A percentile compares a stretch with the other conserved stretches of the same genome.
phyloP scores from a whole-genome alignment of 495 filamentous ascomycete genomes.

The Aspergillus cavernicola region DNA sequence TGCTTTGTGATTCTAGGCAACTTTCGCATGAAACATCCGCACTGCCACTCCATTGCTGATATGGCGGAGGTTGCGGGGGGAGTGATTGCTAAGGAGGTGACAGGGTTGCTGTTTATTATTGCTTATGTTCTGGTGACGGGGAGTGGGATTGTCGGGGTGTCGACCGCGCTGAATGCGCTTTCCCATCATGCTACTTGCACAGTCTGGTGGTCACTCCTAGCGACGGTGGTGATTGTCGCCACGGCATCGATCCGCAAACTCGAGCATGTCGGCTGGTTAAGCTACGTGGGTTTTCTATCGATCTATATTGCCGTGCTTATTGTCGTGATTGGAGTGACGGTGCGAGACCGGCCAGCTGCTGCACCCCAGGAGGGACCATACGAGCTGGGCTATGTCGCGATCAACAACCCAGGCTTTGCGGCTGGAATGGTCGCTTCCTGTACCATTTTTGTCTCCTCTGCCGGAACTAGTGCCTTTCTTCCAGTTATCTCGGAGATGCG shows the following conservation, averaged over 20 bases:
- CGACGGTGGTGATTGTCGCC: slow-evolving; percentile 63
- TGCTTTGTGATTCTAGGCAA: slow-evolving; percentile 33
- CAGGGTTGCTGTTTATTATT: slow-evolving; percentile 43
- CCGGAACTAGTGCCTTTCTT: slow-evolving; percentile 66
- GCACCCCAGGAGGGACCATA: slow-evolving; percentile 33
- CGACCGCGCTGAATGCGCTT: slow-evolving; percentile 47
- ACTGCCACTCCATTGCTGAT: slow-evolving; percentile 59
- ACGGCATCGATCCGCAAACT: slow-evolving; percentile 40
- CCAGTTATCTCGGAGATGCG: slow-evolving; percentile 75
- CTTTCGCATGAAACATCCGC: slow-evolving; percentile 33
- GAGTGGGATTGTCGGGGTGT: slow-evolving; percentile 48
- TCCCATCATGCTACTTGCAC: slow-evolving; percentile 47
- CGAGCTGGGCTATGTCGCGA: slow-evolving; percentile 45
- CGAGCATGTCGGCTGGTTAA: slow-evolving; percentile 44
- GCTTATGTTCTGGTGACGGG: slow-evolving; percentile 46
- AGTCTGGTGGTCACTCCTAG: slow-evolving; percentile 37
- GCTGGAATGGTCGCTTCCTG: slow-evolving; percentile 37
- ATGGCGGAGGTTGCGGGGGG: slow-evolving; percentile 64
- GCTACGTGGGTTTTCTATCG: slow-evolving; percentile 41
- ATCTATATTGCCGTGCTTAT: slow-evolving; percentile 48
- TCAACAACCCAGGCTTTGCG: slow-evolving; percentile 31
- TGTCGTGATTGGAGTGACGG: slow-evolving; percentile 46
- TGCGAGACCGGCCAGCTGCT: slow-evolving; percentile 34
- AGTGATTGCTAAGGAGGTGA: slow-evolving; percentile 26
- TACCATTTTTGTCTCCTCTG: slow-evolving; percentile 43